Percentiles rank a stretch among this genome's conserved stretches.
Conservation (phyloP, 2,329 filamentous ascomycete genomes). For the Parastagonospora avenae region DNA sequence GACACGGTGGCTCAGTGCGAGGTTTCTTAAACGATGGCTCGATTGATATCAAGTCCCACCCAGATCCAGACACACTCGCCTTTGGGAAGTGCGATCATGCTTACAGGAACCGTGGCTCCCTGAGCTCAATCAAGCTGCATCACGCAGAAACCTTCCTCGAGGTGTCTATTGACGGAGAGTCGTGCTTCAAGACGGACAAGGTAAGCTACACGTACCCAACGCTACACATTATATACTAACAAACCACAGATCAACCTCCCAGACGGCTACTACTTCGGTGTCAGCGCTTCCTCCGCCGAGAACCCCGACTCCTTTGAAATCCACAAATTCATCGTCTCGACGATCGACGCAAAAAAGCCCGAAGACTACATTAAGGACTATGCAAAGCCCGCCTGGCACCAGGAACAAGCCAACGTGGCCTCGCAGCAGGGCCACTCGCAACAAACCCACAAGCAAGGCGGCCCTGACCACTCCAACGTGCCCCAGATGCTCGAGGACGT, state of each 20-base stretch:
- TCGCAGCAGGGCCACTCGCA: conserved; percentile 37
- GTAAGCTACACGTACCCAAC: conserved; percentile 33
- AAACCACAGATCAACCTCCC: conserved; percentile 70
- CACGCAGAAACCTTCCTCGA: conserved; percentile 68
- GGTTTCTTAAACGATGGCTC: conserved; percentile 93
- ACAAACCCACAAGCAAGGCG: conserved; percentile 20
- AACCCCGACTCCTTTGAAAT: conserved; percentile 94
- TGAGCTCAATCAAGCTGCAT: conserved; percentile 79
- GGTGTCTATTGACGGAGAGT: conserved; percentile 77
- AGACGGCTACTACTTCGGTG: conserved; percentile 79
- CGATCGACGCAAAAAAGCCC: conserved; percentile 43
- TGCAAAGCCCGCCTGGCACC: conserved; percentile 38
- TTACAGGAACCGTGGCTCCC: conserved; percentile 89
- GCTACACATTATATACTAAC: conserved; percentile 4
- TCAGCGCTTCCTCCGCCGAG: conserved; percentile 87
- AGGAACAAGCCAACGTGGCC: conserved; percentile 26
- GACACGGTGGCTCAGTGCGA: conserved; percentile 77
- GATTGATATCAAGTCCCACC: conserved; percentile 76
- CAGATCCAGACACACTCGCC: conserved; percentile 79
- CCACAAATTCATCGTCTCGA: conserved; percentile 81
- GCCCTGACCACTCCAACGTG: conserved; percentile 32
- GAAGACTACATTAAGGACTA: conserved; percentile 40
- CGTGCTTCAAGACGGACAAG: conserved; percentile 82
- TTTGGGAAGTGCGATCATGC: conserved; percentile 91
- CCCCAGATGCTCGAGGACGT: conserved; percentile 50